Evolutionary conservation across 2,329 filamentous ascomycete species (phyloP).

Genomic region (Dactylellina parvicollis): DNA sequence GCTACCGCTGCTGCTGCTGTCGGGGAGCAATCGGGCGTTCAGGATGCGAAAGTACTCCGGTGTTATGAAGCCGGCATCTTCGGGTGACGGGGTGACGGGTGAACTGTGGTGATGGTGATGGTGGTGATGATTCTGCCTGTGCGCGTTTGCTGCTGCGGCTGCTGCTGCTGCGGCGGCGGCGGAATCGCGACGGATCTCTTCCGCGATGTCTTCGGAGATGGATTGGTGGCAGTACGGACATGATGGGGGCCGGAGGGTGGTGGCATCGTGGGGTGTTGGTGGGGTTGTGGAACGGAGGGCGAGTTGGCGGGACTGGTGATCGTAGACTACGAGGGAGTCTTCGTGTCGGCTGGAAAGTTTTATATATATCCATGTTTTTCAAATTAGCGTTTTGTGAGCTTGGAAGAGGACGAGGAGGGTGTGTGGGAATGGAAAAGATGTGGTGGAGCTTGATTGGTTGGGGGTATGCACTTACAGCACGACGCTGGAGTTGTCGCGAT

Average conservation of each 20-base stretch:
- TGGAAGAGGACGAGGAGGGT: not conserved
- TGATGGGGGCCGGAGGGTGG: conserved; percentile 70
- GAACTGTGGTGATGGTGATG: conserved; percentile 53
- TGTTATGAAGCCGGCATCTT: conserved; percentile 77
- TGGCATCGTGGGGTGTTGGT: conserved; percentile 59
- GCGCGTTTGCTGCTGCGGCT: conserved; percentile 16
- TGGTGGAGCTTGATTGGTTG: conserved; percentile 50
- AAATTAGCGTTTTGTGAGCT: not conserved
- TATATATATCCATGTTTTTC: not conserved
- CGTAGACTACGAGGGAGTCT: conserved; percentile 90
- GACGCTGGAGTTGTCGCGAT: conserved; percentile 49
- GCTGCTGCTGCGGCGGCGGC: conserved; percentile 26
- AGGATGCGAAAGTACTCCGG: conserved; percentile 97
- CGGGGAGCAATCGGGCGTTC: conserved; percentile 64
- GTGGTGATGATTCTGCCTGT: conserved; percentile 55
- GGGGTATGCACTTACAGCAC: conserved; percentile 40
- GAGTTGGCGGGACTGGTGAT: conserved; percentile 83
- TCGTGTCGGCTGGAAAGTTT: conserved; percentile 77
- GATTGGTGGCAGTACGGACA: conserved; percentile 87
- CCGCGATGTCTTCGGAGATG: conserved; percentile 65
- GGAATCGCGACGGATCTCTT: conserved; percentile 57
- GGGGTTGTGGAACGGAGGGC: conserved; percentile 74
- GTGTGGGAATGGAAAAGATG: conserved; percentile 27
- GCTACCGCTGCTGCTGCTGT: conserved; percentile 30
- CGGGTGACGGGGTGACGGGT: conserved; percentile 59